Base-by-base conservation (phyloP, 2,329 filamentous ascomycete genomes). In the Blumeriella jaapii region DNA sequence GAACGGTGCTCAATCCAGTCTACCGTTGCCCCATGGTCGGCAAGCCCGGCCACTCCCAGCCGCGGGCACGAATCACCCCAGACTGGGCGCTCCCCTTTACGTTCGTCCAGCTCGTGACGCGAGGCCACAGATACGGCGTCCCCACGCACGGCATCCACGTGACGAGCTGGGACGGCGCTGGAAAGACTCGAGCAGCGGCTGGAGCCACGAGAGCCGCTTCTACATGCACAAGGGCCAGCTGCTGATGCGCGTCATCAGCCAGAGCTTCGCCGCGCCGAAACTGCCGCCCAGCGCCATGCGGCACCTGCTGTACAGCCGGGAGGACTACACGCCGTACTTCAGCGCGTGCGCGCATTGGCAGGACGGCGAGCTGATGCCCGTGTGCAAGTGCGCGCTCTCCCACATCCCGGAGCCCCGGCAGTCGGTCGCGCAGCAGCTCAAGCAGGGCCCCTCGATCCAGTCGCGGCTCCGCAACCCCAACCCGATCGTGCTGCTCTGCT, bases 251-350 rank as follows among this genome's bases (percentile, higher is more conserved):
- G 63, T 74, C 3, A 62, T 66, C 20, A 72, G 67, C 34, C 63
- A 65, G 38, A 56, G 57, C 13, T 74, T 71, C 41, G 71, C 71
- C 1, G 55, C 61, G 0, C 60, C 66, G 0, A 65, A 59, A 2
- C 59, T 75, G 16, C 67, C 70, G 0, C 58, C 63, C 5, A 66
- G 65, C 3, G 63, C 60, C 3, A 61, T 68, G 45, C 66, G 73
- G 2, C 58, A 73, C 36, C 59, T 78, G 2, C 61, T 78, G 2
- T 77, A 71, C 55, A 70, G 64, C 18, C 63, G 68, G 38, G 67
- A 71, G 33, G 71, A 77, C 47, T 77, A 74, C 54, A 66, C 61
- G 34, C 73, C 73, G 0, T 78, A 69, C 51, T 78, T 78, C 55
- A 73, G 68, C 8, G 68, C 65, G 1, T 78, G 73, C 45, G 62